Base-by-base conservation (phyloP, 1,139 yeast species). In the Suhomyces kunorum region DNA sequence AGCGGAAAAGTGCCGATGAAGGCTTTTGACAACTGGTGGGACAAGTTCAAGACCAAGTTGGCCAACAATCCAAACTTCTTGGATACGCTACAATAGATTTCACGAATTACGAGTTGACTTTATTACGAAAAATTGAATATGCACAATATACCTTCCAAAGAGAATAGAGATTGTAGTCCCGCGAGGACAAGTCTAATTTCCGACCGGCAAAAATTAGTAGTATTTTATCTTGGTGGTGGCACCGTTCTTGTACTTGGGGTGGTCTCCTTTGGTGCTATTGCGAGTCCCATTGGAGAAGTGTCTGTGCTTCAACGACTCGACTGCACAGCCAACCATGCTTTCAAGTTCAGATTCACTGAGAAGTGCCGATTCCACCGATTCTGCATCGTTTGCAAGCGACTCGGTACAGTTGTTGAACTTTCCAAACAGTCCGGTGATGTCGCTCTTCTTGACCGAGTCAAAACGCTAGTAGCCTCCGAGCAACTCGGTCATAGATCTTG, bases 21-120 rank as follows among this genome's bases (percentile, higher is more conserved):
- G 56, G 87, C 83, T 34, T 90, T 92, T 56, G 95, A 92, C 59
- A 83, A 80, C 27, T 92, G 99, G 99, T 90, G 98, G 98, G 82
- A 77, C 47, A 92, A 89, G 63, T 94, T 92, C 65, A 85, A 78
- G 59, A 65, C 78, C 11, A 83, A 85, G 55, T 57, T 92, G 42
- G 74, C 79, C 13, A 83, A 83, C 47, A 94, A 94, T 58, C 97
- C 97, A 1, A 78, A 78, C 41, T 92, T 88, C 56, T 64, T 92
- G 37, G 87, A 87, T 46, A 65, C 39, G 7, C 28, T 40, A 28
- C 34, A 42, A 26, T 36, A 25, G 34, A 20, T 8, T 4, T 4
- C n/a, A 20, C 11, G 24, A 20, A n/a, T 32, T 8, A 23, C 28
- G 32, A 34, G 24, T 18, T 28, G 24, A 29, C 13, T 20, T 13